These are phyloP conservation scores for Neoscytalidium dimidiatum DNA, from an alignment of 2,329 filamentous ascomycete genomes.

Conservation along the genomic window DNA sequence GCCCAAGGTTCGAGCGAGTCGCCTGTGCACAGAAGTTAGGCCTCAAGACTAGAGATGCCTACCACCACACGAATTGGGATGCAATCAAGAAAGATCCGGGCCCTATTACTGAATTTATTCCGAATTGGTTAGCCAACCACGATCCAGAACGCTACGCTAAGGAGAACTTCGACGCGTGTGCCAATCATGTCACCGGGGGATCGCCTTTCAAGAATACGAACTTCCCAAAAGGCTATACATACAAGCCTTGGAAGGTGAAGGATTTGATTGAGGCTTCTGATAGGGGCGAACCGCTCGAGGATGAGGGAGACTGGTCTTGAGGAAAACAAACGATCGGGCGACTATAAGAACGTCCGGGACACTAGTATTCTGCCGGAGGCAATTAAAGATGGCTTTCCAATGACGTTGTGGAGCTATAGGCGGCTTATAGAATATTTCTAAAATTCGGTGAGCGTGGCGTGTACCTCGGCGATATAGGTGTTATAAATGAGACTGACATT, in stretches of 20 bases:
- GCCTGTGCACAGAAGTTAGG: slow-evolving; percentile 37
- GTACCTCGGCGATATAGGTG: too few species aligned
- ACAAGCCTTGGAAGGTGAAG: slow-evolving; percentile 21
- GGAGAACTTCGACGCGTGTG: neutral
- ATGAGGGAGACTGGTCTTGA: neutral
- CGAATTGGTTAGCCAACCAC: neutral
- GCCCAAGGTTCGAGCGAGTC: slow-evolving; percentile 32
- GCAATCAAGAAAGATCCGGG: neutral
- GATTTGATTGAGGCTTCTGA: neutral
- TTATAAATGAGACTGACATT: too few species aligned
- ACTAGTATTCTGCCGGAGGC: too few species aligned
- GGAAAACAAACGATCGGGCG: too few species aligned
- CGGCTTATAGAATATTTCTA: too few species aligned
- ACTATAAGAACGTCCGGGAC: slow-evolving; percentile 13
- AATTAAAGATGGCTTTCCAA: too few species aligned
- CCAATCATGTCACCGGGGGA: neutral
- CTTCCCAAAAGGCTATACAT: neutral
- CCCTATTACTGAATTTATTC: neutral
- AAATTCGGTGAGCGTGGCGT: too few species aligned
- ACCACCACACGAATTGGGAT: slow-evolving; percentile 36
- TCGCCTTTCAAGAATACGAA: neutral
- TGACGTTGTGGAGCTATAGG: too few species aligned
- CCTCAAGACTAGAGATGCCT: slow-evolving; percentile 36
- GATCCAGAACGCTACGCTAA: neutral
- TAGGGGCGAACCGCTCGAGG: neutral